These are phyloP conservation scores for Leptographium procerum DNA, from an alignment of 2,329 filamentous ascomycete genomes.

Conservation along the genomic window DNA sequence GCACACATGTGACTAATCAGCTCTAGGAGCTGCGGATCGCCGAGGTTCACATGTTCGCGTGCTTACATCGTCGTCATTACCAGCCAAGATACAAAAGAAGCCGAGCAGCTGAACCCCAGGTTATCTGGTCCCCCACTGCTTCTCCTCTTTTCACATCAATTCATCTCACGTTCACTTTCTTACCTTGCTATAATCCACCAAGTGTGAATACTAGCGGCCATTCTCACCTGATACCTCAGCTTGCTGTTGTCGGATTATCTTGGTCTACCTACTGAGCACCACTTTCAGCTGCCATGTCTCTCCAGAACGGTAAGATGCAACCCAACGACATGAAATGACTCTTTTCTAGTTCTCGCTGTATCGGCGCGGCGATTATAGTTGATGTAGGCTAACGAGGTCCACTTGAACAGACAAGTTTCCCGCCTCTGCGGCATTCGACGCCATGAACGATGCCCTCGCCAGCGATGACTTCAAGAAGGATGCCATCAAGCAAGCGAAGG, in stretches of 20 bases:
- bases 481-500: slow-evolving; percentile 79
- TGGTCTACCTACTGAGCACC: background rate
- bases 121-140: background rate
- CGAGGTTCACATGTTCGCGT: slow-evolving; percentile 10
- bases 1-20: background rate
- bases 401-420: slow-evolving; percentile 61
- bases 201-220: too few relatives aligned
- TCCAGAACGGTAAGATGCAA: slow-evolving; percentile 9
- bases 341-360: too few relatives aligned
- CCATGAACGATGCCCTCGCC: slow-evolving; percentile 63
- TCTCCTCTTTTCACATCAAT: background rate
- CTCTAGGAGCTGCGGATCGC: background rate
- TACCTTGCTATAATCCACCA: too few relatives aligned
- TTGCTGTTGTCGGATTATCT: too few relatives aligned
- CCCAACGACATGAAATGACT: background rate
- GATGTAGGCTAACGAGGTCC: background rate
- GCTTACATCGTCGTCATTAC: background rate
- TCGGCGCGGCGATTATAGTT: background rate
- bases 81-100: background rate
- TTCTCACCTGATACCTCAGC: too few relatives aligned
- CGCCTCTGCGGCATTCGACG: slow-evolving; percentile 82
- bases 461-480: slow-evolving; percentile 64
- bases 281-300: slow-evolving; percentile 3
- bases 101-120: background rate
- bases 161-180: too few relatives aligned